Percentiles rank a stretch among this genome's conserved stretches.
Conservation (phyloP, 2,329 filamentous ascomycete species). For the Aspergillus bombycis region DNA sequence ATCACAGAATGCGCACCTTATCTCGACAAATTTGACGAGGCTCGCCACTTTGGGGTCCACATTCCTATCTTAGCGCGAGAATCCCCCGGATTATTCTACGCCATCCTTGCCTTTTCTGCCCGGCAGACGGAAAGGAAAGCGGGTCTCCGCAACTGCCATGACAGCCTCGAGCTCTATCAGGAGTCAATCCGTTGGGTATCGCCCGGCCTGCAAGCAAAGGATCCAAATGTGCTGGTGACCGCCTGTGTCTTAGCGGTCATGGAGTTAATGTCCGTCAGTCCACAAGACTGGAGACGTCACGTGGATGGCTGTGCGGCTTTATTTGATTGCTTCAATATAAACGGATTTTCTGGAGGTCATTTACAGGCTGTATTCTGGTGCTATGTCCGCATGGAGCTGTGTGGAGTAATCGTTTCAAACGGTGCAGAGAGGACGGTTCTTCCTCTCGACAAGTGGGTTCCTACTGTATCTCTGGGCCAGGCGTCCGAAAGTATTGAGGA, state of each 20-base stretch:
- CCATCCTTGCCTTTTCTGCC: constrained; percentile 56
- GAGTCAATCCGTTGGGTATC: constrained; percentile 53
- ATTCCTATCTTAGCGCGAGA: constrained; percentile 53
- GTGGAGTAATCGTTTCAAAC: constrained; percentile 57
- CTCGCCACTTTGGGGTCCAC: constrained; percentile 55
- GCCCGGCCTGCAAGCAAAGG: constrained; percentile 51
- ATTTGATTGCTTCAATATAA: constrained; percentile 53
- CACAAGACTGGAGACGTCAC: constrained; percentile 56
- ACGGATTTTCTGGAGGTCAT: constrained; percentile 54
- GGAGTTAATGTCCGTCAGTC: constrained; percentile 53
- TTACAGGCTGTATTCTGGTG: constrained; percentile 60
- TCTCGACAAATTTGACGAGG: constrained; percentile 59
- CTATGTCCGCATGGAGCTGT: constrained; percentile 59
- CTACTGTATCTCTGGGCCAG: constrained; percentile 30
- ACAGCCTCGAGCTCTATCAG: constrained; percentile 56
- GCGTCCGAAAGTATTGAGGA: constrained; percentile 33
- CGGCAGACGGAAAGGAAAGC: constrained; percentile 55
- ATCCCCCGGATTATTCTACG: constrained; percentile 51
- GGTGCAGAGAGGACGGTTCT: constrained; percentile 54
- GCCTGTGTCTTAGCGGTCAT: constrained; percentile 57
- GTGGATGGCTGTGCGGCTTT: constrained; percentile 59
- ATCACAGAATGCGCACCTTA: constrained; percentile 30
- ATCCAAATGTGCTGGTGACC: constrained; percentile 54
- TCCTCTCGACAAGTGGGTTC: constrained; percentile 53
- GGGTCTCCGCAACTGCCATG: constrained; percentile 46